These are phyloP conservation scores for Colletotrichum eleusines DNA, from an alignment of 2,329 filamentous ascomycete species.

Conservation along the genomic window DNA sequence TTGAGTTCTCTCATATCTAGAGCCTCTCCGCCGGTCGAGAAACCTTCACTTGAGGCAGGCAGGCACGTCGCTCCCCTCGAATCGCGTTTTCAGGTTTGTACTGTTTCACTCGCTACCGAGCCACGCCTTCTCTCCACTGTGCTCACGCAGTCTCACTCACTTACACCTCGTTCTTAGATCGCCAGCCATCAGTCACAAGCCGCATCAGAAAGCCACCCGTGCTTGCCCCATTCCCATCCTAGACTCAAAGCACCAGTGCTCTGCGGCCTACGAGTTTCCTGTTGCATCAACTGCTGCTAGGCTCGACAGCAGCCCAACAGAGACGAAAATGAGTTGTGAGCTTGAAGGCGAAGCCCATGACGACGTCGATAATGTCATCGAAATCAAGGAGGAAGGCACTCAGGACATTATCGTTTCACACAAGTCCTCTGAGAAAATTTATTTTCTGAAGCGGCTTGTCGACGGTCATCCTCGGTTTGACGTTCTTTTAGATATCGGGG, in stretches of 20 bases:
- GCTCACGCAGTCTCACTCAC: neutral
- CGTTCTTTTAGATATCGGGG: neutral
- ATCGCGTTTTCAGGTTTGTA: neutral
- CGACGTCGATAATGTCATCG: neutral
- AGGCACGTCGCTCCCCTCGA: neutral
- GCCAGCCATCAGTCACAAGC: too few relatives aligned
- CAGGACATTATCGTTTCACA: neutral
- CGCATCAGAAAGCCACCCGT: too few relatives aligned
- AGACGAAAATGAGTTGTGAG: neutral
- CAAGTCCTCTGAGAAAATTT: neutral
- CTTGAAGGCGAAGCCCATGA: neutral
- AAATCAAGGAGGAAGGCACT: neutral
- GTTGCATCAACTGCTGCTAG: too few relatives aligned
- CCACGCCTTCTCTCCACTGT: neutral
- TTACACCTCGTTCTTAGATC: neutral
- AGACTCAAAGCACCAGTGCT: neutral
- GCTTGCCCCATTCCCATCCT: neutral
- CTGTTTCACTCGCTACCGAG: neutral
- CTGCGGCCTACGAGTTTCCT: neutral
- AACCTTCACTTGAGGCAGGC: neutral
- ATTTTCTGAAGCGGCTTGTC: slow-evolving; percentile 16
- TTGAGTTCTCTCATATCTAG: too few relatives aligned
- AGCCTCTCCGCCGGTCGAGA: neutral
- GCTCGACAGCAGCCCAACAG: too few relatives aligned
- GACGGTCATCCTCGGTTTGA: slow-evolving; percentile 2